These are phyloP conservation scores for Tolypocladium guangdongense DNA, from an alignment of 2,329 filamentous ascomycete genomes.

Conservation along the genomic window DNA sequence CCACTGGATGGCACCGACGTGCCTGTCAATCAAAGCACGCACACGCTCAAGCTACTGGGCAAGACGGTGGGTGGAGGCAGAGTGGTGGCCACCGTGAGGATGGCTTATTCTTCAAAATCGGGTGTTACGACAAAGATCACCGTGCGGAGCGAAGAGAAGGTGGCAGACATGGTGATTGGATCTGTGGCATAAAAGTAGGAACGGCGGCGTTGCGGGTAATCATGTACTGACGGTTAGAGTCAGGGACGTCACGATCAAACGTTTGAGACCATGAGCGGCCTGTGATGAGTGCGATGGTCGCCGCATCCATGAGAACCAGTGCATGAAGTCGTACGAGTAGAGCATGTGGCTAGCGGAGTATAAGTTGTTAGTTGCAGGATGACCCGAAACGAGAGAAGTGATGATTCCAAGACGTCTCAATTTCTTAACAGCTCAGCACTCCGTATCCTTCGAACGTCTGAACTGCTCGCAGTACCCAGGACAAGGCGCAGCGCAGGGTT, in stretches of 20 bases:
- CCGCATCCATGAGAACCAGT: not conserved
- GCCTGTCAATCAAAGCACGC: slow-evolving; percentile 75
- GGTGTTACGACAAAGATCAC: slow-evolving; percentile 95
- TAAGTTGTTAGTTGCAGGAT: not conserved
- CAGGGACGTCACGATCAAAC: not conserved
- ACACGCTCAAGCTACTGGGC: slow-evolving; percentile 90
- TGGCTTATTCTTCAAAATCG: slow-evolving; percentile 87
- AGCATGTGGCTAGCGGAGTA: not conserved
- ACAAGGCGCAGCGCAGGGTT: not conserved
- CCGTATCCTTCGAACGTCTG: too few relatives aligned
- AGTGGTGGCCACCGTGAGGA: slow-evolving; percentile 77
- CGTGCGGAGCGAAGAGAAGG: slow-evolving; percentile 83
- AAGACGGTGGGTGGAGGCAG: slow-evolving; percentile 88
- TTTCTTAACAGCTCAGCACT: not conserved
- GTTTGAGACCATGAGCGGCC: not conserved
- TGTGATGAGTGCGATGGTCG: not conserved
- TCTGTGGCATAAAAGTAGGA: slow-evolving; percentile 58
- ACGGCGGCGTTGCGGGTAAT: slow-evolving; percentile 25
- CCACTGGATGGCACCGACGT: slow-evolving; percentile 92
- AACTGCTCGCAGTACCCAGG: not conserved
- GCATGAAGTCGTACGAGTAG: not conserved
- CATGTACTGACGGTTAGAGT: slow-evolving; percentile 20
- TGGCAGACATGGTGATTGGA: slow-evolving; percentile 74
- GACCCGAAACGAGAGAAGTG: not conserved
- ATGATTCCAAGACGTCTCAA: not conserved